Evolutionary conservation across 345 rosid genomes (phyloP), one percentile per base, ranked within the genome.

Genomic region (Arabis alpina): DNA sequence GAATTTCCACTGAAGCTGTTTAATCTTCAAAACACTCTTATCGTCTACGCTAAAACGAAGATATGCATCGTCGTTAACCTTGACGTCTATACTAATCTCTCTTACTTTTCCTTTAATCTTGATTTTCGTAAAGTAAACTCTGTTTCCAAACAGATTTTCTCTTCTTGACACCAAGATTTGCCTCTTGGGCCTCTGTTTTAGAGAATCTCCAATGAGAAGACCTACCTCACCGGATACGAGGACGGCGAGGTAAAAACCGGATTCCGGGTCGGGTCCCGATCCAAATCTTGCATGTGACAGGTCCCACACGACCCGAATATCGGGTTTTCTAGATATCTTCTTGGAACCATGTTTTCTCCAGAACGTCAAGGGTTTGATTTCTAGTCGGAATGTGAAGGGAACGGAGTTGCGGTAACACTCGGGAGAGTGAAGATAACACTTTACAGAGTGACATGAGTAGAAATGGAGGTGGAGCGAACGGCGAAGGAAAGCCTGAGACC

Each of bases 261-360:
- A 87, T 6, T 63, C 66, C 5, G 98, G 92, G 44, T 90, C 96
- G 2, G 96, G 88, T 0, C 92, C 86, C 45, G 88, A 79, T 63
- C 92, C 87, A 64, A 88, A 93, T 66, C 77, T 86, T 27, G 96
- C 93, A 8, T 80, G 72, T 1, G 96, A 72, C 16, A 93, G 70
- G 66, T 93, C 96, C 97, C 97, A 93, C 0, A 73, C 80, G 66
- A 93, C 67, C 7, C 73, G 79, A 27, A 85, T 58, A 54, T 66
- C 70, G 0, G 83, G 79, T 0, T 55, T 14, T 28, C 77, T 73
- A 28, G 77, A 73, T 49, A 73, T 56, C 44, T 80, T 86, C 56
- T 81, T 90, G 77, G 86, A 83, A 2, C 98, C 98, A 10, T 79
- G 73, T 69, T 81, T 93, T 63, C 81, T 88, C 97, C 98, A 93